These are phyloP conservation scores for Aureoboletus auriporus DNA, from an alignment of 768 basidiomycete species.

Conservation along the genomic window DNA sequence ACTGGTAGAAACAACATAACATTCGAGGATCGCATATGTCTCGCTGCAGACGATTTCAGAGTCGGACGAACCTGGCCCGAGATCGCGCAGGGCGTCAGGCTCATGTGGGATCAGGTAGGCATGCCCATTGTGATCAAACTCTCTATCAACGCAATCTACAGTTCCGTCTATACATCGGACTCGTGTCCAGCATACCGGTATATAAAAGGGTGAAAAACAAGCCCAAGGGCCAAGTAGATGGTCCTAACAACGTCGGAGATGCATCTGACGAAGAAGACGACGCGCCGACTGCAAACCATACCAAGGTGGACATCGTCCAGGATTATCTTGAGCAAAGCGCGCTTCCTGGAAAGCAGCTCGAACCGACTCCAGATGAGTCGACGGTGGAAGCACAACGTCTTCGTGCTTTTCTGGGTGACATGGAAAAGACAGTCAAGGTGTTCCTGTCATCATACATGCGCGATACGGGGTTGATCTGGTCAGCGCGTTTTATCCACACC, in stretches of 20 bases:
- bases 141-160: slow-evolving; percentile 5
- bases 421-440: slow-evolving; percentile 54
- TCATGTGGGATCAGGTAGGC: slow-evolving; percentile 30
- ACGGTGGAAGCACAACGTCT: slow-evolving; percentile 26
- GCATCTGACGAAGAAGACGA: slow-evolving; percentile 26
- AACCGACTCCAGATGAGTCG: slow-evolving; percentile 14
- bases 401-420: slow-evolving; percentile 54
- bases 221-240: slow-evolving; percentile 19
- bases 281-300: slow-evolving; percentile 18
- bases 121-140: background rate
- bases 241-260: slow-evolving; percentile 31
- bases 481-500: slow-evolving; percentile 1
- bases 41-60: slow-evolving; percentile 30
- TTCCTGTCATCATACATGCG: slow-evolving; percentile 70
- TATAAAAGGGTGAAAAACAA: slow-evolving; percentile 27
- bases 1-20: slow-evolving; percentile 3
- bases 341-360: slow-evolving; percentile 27
- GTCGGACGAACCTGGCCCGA: slow-evolving; percentile 30
- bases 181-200: slow-evolving; percentile 26
- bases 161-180: slow-evolving; percentile 31
- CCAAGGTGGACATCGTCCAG: slow-evolving; percentile 21
- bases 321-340: slow-evolving; percentile 27
- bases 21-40: slow-evolving; percentile 20
- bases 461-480: slow-evolving; percentile 67
- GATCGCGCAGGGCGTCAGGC: slow-evolving; percentile 24